Evolutionary conservation across 257 asterid species (phyloP), one percentile per base, ranked within the genome.

Genomic region (Solanum habrochaites): DNA sequence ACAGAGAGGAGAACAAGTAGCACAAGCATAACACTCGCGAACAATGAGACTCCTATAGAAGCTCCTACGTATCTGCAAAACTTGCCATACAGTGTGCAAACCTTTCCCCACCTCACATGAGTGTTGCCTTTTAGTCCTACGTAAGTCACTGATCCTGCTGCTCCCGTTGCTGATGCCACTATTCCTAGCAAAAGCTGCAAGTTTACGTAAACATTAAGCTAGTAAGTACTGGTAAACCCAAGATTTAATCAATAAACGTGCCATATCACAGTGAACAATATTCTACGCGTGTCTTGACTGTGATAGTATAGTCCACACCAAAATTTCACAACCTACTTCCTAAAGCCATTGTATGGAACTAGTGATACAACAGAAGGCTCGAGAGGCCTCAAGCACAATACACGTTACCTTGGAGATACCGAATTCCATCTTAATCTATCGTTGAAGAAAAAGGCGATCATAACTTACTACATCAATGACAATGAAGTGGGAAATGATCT

Each of bases 61-160:
- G 93, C 90, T 39, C 89, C 99, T 8, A 94, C 7, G 86, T 93
- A 96, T 87, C 70, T 92, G 94, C 99, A 96, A 89, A 90, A 94
- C 29, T 49, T 85, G 15, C 86, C 93, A 32, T 89, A 95, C n/a
- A 85, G 7, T 52, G 88, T 4, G 89, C 99, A 96, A 35, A 93
- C 85, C 83, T 93, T 91, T n/a, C 3, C 11, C 99, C 99, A 96
- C 0, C 87, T 84, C 11, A 85, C 91, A 21, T 96, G 90, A 1
- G 92, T 82, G 74, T 95, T 92, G 25, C 99, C 99, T 91, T 92
- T 95, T 83, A 91, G 77, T 18, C 98, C 99, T 8, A 95, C 42
- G 90, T 96, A 95, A 18, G 83, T 94, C n/a, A 96, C 97, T 47
- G 90, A 97, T n/a, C 93, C 98, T 70, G 95, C 98, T 21, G 98